A percentile compares a stretch with the other conserved stretches of the same genome.
Evolutionary conservation across 1,284 basidiomycete species (phyloP).

Genomic region (Moesziomyces sp.): DNA sequence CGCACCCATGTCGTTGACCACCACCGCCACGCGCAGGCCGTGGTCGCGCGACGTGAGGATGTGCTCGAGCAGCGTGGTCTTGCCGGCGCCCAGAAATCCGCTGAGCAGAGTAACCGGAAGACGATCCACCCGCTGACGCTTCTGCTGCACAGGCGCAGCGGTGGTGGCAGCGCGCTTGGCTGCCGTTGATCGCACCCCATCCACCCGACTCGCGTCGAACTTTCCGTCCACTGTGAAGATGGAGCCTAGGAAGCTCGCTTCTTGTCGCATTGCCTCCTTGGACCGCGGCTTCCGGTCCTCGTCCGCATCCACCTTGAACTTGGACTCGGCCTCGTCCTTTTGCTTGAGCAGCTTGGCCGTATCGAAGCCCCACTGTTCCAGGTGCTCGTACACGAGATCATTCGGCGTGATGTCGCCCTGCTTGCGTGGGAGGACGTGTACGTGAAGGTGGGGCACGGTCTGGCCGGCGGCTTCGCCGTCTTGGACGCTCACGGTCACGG

Average conservation of each 20-base stretch:
- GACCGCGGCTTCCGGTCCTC: constrained; percentile 56
- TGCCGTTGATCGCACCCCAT: constrained; percentile 2
- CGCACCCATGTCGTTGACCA: constrained; percentile 71
- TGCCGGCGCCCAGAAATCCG: constrained; percentile 71
- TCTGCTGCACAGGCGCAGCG: constrained; percentile 1
- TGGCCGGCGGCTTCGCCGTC: constrained; percentile 60
- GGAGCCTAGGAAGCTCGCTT: constrained; percentile 47
- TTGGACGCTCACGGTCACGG: constrained; percentile 62
- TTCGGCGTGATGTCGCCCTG: constrained; percentile 61
- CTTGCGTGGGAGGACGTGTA: constrained; percentile 64
- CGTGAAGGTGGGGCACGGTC: constrained; percentile 63
- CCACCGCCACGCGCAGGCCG: constrained; percentile 68
- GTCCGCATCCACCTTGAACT: constrained; percentile 38
- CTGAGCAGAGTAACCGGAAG: constrained; percentile 70
- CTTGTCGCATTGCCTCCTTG: constrained; percentile 53
- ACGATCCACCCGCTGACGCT: constrained; percentile 30
- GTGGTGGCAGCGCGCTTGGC: constrained; percentile 23
- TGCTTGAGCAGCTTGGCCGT: constrained; percentile 22
- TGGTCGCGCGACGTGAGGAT: constrained; percentile 70
- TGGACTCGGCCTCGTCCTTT: constrained; percentile 6
- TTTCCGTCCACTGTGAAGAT: constrained; percentile 29
- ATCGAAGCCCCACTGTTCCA: constrained; percentile 55
- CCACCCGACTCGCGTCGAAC: constrained; percentile 16
- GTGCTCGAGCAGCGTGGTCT: constrained; percentile 70
- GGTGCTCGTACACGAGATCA: constrained; percentile 56